Evolutionary conservation across 208 protist genomes (phyloP).

Genomic region (Naegleria gruberi): DNA sequence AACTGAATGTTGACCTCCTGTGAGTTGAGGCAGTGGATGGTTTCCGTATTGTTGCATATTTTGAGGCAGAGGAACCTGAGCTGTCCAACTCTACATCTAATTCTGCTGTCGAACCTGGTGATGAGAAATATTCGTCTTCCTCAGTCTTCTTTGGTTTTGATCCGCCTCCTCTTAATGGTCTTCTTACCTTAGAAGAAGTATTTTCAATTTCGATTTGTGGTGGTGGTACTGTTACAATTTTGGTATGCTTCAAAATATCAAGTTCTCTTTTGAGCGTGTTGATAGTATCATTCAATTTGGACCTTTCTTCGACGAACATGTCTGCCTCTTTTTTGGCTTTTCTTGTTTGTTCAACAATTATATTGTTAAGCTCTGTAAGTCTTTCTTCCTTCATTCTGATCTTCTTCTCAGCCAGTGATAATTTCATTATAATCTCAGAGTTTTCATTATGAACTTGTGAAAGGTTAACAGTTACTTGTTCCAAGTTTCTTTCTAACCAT

Average conservation of each 20-base stretch:
- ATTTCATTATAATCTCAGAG: background rate
- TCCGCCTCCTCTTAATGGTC: background rate
- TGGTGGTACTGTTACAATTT: background rate
- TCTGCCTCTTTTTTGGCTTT: background rate
- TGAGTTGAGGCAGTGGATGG: background rate
- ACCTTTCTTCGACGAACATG: background rate
- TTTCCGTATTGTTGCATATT: background rate
- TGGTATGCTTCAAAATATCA: background rate
- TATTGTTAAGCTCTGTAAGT: background rate
- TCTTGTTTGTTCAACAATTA: background rate
- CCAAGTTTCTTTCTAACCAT: background rate
- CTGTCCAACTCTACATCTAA: background rate
- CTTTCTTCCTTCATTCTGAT: background rate
- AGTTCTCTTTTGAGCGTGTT: background rate
- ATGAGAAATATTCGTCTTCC: background rate
- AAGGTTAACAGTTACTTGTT: background rate
- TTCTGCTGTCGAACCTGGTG: background rate
- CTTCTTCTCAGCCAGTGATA: background rate
- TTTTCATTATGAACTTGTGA: background rate
- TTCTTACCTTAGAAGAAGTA: background rate
- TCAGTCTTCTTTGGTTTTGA: background rate
- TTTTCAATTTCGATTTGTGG: background rate
- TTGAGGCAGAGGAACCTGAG: background rate
- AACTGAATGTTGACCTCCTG: background rate
- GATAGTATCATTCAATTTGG: background rate